phyloP scores from a whole-genome alignment of 2,329 filamentous ascomycete species.

The Cercospora beticola region DNA sequence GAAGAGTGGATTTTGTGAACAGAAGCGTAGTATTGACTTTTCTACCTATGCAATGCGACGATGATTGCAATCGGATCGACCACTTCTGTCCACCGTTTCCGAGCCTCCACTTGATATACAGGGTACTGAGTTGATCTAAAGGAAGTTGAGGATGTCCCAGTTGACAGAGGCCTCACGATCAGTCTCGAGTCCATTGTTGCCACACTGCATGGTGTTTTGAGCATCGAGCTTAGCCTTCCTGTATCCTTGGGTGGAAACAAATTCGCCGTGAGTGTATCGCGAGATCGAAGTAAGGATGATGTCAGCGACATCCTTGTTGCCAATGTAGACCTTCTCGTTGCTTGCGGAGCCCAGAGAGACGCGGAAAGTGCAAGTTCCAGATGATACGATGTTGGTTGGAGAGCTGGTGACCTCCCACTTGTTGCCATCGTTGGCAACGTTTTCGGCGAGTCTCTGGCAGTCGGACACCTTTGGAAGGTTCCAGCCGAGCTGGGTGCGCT shows the following conservation, averaged over 20 bases:
- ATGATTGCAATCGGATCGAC: neutral
- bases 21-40: neutral
- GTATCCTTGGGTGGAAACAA: neutral
- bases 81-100: neutral
- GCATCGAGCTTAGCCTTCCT: neutral
- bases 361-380: neutral
- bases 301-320: neutral
- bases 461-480: neutral
- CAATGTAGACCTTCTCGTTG: neutral
- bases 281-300: neutral
- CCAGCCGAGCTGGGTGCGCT: neutral
- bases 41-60: neutral
- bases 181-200: neutral
- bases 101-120: neutral
- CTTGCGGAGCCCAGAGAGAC: neutral
- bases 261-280: neutral
- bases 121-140: neutral
- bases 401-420: neutral
- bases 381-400: neutral
- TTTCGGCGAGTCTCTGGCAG: neutral
- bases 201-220: neutral
- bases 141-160: neutral
- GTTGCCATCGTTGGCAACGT: neutral
- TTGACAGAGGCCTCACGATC: neutral
- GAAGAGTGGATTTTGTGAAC: neutral